Evolutionary conservation across 352 stramenopile species (phyloP), one percentile per base, ranked within the genome.

Genomic region (Phytophthora palmivora): DNA sequence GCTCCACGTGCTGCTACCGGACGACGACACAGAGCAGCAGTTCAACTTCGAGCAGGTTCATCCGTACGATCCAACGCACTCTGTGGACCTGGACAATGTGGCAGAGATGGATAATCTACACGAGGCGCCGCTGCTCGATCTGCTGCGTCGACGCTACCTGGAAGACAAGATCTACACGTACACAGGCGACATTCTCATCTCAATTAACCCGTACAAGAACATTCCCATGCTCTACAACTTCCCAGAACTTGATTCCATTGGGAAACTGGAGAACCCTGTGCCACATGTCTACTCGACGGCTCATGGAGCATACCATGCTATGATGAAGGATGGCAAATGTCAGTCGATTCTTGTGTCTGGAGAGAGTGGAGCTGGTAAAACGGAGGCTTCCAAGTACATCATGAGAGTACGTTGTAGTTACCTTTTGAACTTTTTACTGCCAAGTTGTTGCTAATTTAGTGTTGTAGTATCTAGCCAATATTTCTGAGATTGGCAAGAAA

Each of bases 161-260:
- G 84, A 96, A 24, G 90, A 98, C 66, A 81, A 88, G 60, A 98
- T 98, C 67, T 98, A 98, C 63, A 98, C 95, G 32, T 98, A 96
- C 63, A 97, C 92, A 33, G 92, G 92, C 22, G 94, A 98, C 55
- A 97, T 98, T 16, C 74, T 98, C 36, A 98, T 98, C 76, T 97
- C 91, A 33, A 96, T 98, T 58, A 98, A 98, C 72, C 95, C 95
- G 50, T 98, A 98, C 88, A 98, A 98, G 83, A 93, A 94, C 70
- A 95, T 97, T 49, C 84, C 88, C 46, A 89, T 95, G 77, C 76
- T 97, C 18, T 97, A 97, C 75, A 95, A 95, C 70, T 92, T 96
- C 43, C 87, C 87, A 4, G 88, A 96, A 49, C 70, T 96, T n/a
- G 86, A 92, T 53, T 92, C 83, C 14, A 89, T 95, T 53, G 84